A percentile compares a stretch with the other conserved stretches of the same genome.
Evolutionary conservation across 768 basidiomycete genomes (phyloP).

Genomic region (Termitomyces sp.): DNA sequence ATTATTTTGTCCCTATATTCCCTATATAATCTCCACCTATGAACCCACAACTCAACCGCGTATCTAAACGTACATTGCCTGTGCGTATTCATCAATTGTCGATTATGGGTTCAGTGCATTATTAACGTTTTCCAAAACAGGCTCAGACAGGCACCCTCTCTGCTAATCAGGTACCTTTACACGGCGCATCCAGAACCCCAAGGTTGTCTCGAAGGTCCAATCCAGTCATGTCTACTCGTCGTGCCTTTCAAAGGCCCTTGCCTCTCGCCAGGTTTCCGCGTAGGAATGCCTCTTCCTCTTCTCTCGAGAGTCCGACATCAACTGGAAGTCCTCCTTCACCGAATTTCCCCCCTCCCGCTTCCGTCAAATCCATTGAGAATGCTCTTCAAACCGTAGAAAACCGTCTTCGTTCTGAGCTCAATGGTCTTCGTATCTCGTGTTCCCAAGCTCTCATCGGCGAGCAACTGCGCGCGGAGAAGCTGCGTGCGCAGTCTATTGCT

Average conservation of each 20-base stretch:
- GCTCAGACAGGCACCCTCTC: background rate
- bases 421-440: slow-evolving; percentile 25
- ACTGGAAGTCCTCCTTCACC: background rate
- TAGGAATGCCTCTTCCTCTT: background rate
- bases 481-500: slow-evolving; percentile 23
- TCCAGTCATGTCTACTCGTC: background rate
- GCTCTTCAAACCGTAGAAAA: slow-evolving; percentile 25
- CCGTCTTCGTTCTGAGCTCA: slow-evolving; percentile 23
- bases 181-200: slow-evolving; percentile 4
- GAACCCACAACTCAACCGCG: background rate
- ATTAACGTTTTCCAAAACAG: background rate
- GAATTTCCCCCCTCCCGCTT: background rate
- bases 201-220: background rate
- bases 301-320: background rate
- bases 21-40: background rate
- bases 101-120: background rate
- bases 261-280: background rate
- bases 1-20: background rate
- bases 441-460: slow-evolving; percentile 22
- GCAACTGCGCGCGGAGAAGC: slow-evolving; percentile 24
- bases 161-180: slow-evolving; percentile 1
- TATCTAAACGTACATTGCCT: background rate
- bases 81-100: background rate
- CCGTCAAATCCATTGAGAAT: slow-evolving; percentile 19
- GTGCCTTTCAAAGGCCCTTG: background rate